Evolutionary conservation across 441 rosid genomes (phyloP), one percentile per base, ranked within the genome.

Genomic region (Hura crepitans): DNA sequence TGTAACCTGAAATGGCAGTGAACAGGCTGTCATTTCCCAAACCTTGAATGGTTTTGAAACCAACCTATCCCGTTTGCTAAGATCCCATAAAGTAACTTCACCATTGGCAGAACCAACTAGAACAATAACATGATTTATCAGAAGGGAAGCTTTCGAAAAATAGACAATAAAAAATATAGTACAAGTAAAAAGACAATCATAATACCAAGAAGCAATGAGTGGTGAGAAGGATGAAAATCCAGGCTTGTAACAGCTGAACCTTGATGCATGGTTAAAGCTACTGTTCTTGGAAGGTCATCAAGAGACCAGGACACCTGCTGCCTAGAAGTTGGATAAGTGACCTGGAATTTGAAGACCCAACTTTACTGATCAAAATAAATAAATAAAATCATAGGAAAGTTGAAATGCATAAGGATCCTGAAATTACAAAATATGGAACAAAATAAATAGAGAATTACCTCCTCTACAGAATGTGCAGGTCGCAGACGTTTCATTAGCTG

Each of bases 21-120:
- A 72, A 81, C 79, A 81, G 49, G 77, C 57, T 53, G 78, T 0
- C 83, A 77, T 76, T 14, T 93, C 88, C 96, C 95, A 82, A 70
- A 82, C 74, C 77, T 88, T 88, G 87, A 93, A 91, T 65, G 89
- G 87, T 80, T 84, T 86, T 73, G 96, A 83, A 70, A 79, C 83
- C 87, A 91, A 77, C 75, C 77, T 86, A 68, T 89, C 92, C 45
- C 81, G 86, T 60, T 72, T 66, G 35, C 76, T 73, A 49, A 93
- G 88, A 72, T 91, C 95, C 97, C 97, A 91, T n/a, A 93, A 75
- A 55, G 97, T 77, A 78, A 93, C 83, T 72, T 91, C 98, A 78
- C 97, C 98, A 65, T 76, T 82, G 59, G 72, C 75, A 76, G 91
- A 81, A 74, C 98, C 98, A 72, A 91, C 98, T 93, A 87, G 79